Evolutionary conservation across 169 alveolate genomes (phyloP).

Genomic region (Plasmodium coatneyi): DNA sequence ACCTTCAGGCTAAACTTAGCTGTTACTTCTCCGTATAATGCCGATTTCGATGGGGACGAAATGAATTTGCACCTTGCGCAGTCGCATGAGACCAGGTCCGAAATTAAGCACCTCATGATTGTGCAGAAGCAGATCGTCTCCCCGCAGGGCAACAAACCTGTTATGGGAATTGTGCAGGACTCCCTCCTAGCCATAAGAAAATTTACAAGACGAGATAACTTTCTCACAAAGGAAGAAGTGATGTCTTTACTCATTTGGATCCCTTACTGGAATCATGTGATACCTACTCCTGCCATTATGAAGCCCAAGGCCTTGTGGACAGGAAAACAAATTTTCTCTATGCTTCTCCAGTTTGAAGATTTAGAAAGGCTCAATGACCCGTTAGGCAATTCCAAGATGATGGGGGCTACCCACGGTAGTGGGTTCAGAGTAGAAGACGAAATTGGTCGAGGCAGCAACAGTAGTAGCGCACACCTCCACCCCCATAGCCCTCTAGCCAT

Average conservation of each 20-base stretch:
- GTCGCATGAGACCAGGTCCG: slow-evolving; percentile 98
- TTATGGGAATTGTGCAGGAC: slow-evolving; percentile 99
- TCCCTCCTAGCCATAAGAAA: slow-evolving; percentile 95
- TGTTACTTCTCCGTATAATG: slow-evolving; percentile 99
- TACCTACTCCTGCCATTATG: slow-evolving; percentile 98
- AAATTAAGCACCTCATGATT: slow-evolving; percentile 98
- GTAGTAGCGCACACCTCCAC: background rate
- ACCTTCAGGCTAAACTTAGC: slow-evolving; percentile 99
- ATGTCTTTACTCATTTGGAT: slow-evolving; percentile 96
- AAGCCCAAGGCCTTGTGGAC: slow-evolving; percentile 99
- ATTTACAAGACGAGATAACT: slow-evolving; percentile 97
- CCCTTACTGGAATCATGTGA: slow-evolving; percentile 96
- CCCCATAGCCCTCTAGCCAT: slow-evolving; percentile 42
- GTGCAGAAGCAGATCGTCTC: slow-evolving; percentile 99
- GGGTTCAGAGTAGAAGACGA: slow-evolving; percentile 68
- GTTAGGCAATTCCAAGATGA: slow-evolving; percentile 40
- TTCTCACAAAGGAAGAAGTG: slow-evolving; percentile 94
- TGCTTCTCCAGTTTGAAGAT: slow-evolving; percentile 93
- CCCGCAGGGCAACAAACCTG: slow-evolving; percentile 99
- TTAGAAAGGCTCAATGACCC: slow-evolving; percentile 63
- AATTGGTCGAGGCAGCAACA: background rate
- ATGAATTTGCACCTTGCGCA: slow-evolving; percentile 99
- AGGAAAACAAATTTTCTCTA: slow-evolving; percentile 98
- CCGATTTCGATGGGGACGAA: slow-evolving; percentile 99
- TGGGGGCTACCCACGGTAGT: slow-evolving; percentile 49